Base-by-base conservation (phyloP, 106 monocot species). In the Platanthera guangdongensis region DNA sequence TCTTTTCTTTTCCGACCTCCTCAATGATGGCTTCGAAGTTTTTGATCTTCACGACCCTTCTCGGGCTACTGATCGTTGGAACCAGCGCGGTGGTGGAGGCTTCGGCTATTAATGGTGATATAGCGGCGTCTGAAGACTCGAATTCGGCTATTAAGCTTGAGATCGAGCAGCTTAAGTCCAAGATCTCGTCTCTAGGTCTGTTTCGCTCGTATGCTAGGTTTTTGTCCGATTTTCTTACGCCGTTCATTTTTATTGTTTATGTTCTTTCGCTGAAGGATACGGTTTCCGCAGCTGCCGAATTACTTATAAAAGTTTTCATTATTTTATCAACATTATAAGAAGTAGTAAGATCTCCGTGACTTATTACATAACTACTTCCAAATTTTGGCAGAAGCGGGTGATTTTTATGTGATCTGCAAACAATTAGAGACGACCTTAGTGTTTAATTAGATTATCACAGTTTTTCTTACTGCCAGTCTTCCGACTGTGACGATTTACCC, bases 131-230 rank as follows among this genome's bases (percentile, higher is more conserved):
- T 8, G 72, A 47, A 49, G 73, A 3, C 13, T 69, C 22, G 69
- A 82, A 82, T 76, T 82, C 76, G 50, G 39, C 15, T 14, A 78
- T 80, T 25, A 78, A 79, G 53, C 74, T 70, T 13, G 86, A 89
- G 71, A 62, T 84, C 47, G 78, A 86, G 79, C 68, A 74, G 79
- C 89, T 89, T 22, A 78, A 59, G 73, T 81, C 74, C 6, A 68
- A 79, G 74, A 79, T 83, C 78, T 68, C 75, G 12, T 68, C 68
- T 50, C 74, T 83, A 79, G 83, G 83, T 83, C 2, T 5, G 82
- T 16, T 68, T 47, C 13, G 47, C 16, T 47, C 10, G 15, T 59
- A 3, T 46, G 19, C n/a, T 30, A 49, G 57, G 53, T 71, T 78
- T 71, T 22, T 6, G 46, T 12, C 8, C 8, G 78, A 47, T 54